phyloP scores from a whole-genome alignment of 139 green algal species.

The Marvania coccoides region DNA sequence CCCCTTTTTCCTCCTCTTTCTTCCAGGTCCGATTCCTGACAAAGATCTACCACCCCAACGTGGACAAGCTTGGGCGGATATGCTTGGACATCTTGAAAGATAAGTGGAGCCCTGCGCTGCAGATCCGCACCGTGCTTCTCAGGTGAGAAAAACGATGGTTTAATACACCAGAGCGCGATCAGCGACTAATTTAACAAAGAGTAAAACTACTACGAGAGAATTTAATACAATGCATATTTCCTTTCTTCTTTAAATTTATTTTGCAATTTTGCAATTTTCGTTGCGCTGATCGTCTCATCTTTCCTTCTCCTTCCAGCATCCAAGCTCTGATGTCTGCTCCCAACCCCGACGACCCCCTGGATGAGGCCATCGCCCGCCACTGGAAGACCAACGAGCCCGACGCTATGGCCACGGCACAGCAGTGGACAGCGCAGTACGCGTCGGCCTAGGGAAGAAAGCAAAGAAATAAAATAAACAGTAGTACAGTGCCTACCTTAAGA shows the following conservation, averaged over 20 bases:
- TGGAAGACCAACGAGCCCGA: slow-evolving; percentile 92
- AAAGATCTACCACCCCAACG: slow-evolving; percentile 98
- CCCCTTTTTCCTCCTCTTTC: background rate
- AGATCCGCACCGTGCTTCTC: slow-evolving; percentile 97
- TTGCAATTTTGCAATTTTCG: background rate
- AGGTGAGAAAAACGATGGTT: slow-evolving; percentile 36
- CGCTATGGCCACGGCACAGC: slow-evolving; percentile 58
- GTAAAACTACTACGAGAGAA: background rate
- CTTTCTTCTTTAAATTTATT: too few relatives aligned
- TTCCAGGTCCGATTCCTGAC: slow-evolving; percentile 91
- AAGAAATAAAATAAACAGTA: background rate
- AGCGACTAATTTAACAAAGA: background rate
- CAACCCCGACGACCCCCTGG: slow-evolving; percentile 97
- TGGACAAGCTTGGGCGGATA: slow-evolving; percentile 98
- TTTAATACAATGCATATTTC: background rate
- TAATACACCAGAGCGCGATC: background rate
- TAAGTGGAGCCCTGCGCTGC: slow-evolving; percentile 97
- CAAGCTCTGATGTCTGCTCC: slow-evolving; percentile 93
- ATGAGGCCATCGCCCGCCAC: slow-evolving; percentile 92
- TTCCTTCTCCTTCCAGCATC: slow-evolving; percentile 54
- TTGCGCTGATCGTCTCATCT: background rate
- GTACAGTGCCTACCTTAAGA: too few relatives aligned
- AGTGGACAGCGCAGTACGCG: slow-evolving; percentile 23
- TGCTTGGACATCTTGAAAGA: slow-evolving; percentile 99
- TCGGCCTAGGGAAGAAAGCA: background rate